Conservation (phyloP, 495 filamentous ascomycete species). For the Elasticomyces elasticus region DNA sequence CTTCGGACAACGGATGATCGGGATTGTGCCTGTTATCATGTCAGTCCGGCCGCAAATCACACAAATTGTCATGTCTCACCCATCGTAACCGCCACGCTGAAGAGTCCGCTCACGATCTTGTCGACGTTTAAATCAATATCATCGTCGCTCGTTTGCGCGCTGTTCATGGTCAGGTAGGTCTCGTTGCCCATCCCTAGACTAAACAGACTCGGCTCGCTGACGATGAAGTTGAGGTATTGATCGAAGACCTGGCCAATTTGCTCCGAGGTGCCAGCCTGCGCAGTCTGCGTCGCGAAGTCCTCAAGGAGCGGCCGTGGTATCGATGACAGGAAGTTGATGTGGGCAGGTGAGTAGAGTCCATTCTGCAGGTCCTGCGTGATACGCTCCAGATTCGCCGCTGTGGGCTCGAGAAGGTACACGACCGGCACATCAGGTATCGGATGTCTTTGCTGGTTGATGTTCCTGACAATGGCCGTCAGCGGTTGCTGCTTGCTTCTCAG, state of each 20-base stretch:
- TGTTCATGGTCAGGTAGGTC: conserved; percentile 92
- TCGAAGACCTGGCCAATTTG: conserved; percentile 88
- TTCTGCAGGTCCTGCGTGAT: conserved; percentile 83
- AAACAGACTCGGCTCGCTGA: conserved; percentile 91
- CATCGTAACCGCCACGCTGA: conserved; percentile 95
- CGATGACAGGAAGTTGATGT: conserved; percentile 94
- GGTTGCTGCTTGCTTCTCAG: conserved; percentile 19
- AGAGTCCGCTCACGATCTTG: conserved; percentile 84
- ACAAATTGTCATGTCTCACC: conserved; percentile 41
- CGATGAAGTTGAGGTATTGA: conserved; percentile 96
- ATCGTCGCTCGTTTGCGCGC: conserved; percentile 78
- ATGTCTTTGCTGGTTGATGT: conserved; percentile 72
- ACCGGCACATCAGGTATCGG: conserved; percentile 95
- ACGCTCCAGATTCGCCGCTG: conserved; percentile 60
- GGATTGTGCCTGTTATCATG: conserved; percentile 80
- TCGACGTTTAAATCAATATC: conserved; percentile 80
- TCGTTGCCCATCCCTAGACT: conserved; percentile 81
- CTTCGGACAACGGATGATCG: conserved; percentile 50
- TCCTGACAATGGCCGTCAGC: conserved; percentile 39
- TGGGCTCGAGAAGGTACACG: conserved; percentile 91
- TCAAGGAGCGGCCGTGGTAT: conserved; percentile 87
- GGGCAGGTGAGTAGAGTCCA: conserved; percentile 83
- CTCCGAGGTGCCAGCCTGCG: conserved; percentile 70
- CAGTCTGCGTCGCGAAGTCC: conserved; percentile 87
- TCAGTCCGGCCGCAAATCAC: not conserved